Base-by-base conservation (phyloP, 2,329 filamentous ascomycete genomes). In the Fusarium sublunatum region DNA sequence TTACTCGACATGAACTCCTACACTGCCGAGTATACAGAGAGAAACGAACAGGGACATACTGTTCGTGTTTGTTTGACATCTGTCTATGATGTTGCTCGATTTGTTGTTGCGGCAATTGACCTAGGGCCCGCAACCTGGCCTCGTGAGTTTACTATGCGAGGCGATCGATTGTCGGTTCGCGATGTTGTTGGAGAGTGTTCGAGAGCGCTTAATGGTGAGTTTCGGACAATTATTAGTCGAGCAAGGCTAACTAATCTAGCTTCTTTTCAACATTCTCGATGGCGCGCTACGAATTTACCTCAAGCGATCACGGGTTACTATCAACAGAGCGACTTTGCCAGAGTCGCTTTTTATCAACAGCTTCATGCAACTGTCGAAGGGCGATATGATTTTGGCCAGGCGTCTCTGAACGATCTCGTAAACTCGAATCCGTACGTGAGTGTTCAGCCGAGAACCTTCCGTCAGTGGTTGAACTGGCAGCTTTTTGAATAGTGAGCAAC, bases 351-450 rank as follows among this genome's bases (percentile, higher is more conserved):
- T 51, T 82, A 89, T 45, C 83, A 87, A 56, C 81, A 87, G 29
- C 81, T 92, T 24, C 79, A 91, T 34, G 88, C 88, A 29, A 92
- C 90, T 0, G 86, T 86, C 15, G 84, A 89, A 61, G 87, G 88
- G 3, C 83, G 87, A 9, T 92, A 91, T 70, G 85, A 88, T 61
- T 90, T 90, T 66, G 76, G 78, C 4, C 76, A 82, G 11, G 76
- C 86, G 2, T 89, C 87, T 59, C 76, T 92, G 50, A 90, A 91
- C 71, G 77, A 79, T 3, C 68, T 79, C 4, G 70, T 84, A 39
- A 69, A 74, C 26, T 71, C 66, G 12, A 75, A 64, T 61, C 62
- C 74, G 5, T 64, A 73, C 5, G 76, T 82, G 11, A 71, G 78
- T 34, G 56, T 87, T 11, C 77, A 77, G 41, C 83, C 86, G 0